These are phyloP conservation scores for Dendrothele bispora DNA, from an alignment of 768 basidiomycete species.

Conservation along the genomic window DNA sequence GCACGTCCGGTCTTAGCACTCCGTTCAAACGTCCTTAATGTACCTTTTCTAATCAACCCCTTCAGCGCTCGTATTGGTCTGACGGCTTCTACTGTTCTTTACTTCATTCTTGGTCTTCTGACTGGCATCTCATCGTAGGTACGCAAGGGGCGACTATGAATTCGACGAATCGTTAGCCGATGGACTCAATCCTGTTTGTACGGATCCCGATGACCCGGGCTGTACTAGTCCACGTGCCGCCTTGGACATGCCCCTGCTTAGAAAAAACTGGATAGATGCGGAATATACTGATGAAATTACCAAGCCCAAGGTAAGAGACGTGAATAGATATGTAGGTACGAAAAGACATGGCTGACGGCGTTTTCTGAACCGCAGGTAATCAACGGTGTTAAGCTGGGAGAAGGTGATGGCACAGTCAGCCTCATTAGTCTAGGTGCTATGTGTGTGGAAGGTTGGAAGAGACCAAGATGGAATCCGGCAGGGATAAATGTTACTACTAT, in stretches of 20 bases:
- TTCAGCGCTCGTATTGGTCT: slow-evolving; percentile 83
- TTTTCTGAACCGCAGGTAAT: slow-evolving; percentile 47
- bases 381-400: slow-evolving; percentile 90
- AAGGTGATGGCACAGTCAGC: slow-evolving; percentile 94
- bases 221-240: slow-evolving; percentile 46
- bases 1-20: slow-evolving; percentile 35
- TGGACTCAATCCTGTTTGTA: slow-evolving; percentile 39
- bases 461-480: slow-evolving; percentile 86
- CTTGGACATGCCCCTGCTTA: slow-evolving; percentile 54
- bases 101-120: background rate
- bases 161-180: slow-evolving; percentile 59
- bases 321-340: background rate
- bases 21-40: background rate
- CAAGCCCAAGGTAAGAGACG: slow-evolving; percentile 49
- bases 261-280: slow-evolving; percentile 82
- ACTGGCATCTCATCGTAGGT: slow-evolving; percentile 40
- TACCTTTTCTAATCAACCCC: slow-evolving; percentile 4
- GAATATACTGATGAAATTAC: slow-evolving; percentile 67
- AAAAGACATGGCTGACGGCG: background rate
- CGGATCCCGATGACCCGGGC: slow-evolving; percentile 36
- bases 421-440: slow-evolving; percentile 88
- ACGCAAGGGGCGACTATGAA: slow-evolving; percentile 69
- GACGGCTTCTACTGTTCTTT: slow-evolving; percentile 4
- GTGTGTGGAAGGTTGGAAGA: slow-evolving; percentile 95
- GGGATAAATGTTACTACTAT: slow-evolving; percentile 85